Conservation (phyloP, 257 asterid species). For the Handroanthus guayacan region DNA sequence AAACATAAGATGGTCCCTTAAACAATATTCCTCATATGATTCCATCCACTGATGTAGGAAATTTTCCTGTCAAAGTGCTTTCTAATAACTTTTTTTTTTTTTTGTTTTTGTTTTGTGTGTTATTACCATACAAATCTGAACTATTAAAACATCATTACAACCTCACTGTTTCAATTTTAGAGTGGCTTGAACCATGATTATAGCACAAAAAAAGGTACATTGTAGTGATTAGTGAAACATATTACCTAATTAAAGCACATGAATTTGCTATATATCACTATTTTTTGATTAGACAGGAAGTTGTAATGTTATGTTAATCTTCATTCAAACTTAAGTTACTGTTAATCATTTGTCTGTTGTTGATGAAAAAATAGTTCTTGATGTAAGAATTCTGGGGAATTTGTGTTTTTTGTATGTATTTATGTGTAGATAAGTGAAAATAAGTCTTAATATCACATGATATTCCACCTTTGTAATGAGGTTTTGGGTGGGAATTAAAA, state of each 20-base stretch:
- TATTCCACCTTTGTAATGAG: no score
- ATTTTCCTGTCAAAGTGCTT: conserved; percentile 34
- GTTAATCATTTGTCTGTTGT: no score
- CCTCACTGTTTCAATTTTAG: conserved; percentile 33
- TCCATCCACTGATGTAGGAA: conserved; percentile 51
- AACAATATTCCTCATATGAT: conserved; percentile 43
- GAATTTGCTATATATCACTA: background rate
- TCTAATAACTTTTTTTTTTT: background rate
- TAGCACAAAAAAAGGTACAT: conserved; percentile 1
- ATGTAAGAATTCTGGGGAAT: no score
- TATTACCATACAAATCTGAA: conserved; percentile 33
- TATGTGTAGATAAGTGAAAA: no score
- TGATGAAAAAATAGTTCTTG: no score
- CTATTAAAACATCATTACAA: conserved; percentile 49
- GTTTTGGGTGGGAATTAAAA: no score
- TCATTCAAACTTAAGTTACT: background rate
- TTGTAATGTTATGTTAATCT: background rate
- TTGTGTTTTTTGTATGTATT: no score
- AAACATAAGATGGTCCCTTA: conserved; percentile 32
- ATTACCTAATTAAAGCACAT: background rate
- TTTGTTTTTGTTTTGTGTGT: conserved; percentile 16
- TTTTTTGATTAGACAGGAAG: background rate
- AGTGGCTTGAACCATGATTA: conserved; percentile 42
- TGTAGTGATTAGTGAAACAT: conserved; percentile 22
- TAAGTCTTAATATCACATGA: no score